phyloP scores from a whole-genome alignment of 202 grass and related monocot genomes.

The Zizania palustris region DNA sequence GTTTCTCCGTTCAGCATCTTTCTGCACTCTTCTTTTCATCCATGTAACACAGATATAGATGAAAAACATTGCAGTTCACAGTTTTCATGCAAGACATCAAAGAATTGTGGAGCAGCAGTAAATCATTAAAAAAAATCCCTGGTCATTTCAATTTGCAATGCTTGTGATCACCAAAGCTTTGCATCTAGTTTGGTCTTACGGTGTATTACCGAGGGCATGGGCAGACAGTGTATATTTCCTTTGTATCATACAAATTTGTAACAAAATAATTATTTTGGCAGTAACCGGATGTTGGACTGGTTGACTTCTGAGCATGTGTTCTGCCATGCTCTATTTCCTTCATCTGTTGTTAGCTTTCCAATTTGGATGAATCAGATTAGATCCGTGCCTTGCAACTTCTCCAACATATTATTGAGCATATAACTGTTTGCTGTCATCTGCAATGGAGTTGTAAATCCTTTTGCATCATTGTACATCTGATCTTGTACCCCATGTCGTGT shows the following conservation, averaged over 20 bases:
- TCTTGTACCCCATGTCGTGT: no score
- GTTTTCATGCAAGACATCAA: slow-evolving; percentile 9
- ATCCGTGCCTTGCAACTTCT: no score
- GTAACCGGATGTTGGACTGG: neutral
- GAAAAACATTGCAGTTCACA: neutral
- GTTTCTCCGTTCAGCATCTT: neutral
- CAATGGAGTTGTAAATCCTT: no score
- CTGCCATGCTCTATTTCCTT: neutral
- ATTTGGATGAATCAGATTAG: neutral
- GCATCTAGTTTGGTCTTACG: neutral
- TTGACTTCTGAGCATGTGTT: neutral
- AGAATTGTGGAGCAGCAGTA: slow-evolving; percentile 6
- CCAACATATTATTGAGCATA: no score
- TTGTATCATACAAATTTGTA: neutral
- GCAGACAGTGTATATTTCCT: neutral
- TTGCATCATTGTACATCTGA: no score
- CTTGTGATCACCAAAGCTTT: neutral
- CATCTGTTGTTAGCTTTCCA: neutral
- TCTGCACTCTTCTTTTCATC: neutral
- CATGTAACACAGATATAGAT: slow-evolving; percentile 15
- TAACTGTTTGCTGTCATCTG: no score
- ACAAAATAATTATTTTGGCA: neutral
- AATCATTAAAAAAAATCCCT: neutral
- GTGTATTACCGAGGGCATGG: neutral
- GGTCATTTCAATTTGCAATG: neutral